These are phyloP conservation scores for Talaromyces marneffei DNA, from an alignment of 2,329 filamentous ascomycete genomes.

Conservation along the genomic window DNA sequence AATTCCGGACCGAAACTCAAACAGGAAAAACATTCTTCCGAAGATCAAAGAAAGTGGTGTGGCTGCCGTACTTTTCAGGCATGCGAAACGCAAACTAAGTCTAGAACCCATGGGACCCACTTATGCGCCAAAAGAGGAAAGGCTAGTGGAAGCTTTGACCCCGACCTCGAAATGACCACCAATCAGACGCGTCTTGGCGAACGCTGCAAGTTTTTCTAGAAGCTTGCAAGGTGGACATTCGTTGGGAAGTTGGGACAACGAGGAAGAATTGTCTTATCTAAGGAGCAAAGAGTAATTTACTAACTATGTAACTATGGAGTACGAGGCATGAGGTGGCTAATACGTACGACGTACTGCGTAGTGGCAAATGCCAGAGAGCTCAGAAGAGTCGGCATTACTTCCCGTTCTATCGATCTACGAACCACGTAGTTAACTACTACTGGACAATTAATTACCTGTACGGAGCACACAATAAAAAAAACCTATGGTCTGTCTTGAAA, in stretches of 20 bases:
- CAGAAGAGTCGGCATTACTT: neutral
- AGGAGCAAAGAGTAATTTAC: too few relatives aligned
- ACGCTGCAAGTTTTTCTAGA: neutral
- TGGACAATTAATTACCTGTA: too few relatives aligned
- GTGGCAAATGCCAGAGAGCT: too few relatives aligned
- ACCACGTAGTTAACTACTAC: neutral
- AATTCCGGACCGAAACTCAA: neutral
- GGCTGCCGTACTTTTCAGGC: neutral
- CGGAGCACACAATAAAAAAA: too few relatives aligned
- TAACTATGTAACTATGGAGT: neutral
- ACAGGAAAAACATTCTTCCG: neutral
- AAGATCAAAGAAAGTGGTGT: neutral
- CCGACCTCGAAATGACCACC: conserved; percentile 2
- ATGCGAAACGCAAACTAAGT: neutral
- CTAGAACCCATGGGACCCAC: neutral
- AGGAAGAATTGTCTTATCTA: neutral
- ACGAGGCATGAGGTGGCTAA: neutral
- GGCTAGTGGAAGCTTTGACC: neutral
- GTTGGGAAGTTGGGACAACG: too few relatives aligned
- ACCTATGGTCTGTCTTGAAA: neutral
- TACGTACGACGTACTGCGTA: too few relatives aligned
- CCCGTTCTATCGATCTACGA: neutral
- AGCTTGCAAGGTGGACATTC: too few relatives aligned
- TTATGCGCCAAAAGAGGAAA: neutral
- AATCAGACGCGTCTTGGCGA: neutral